phyloP scores from a whole-genome alignment of 495 filamentous ascomycete genomes.

The Penicillium chermesinum region DNA sequence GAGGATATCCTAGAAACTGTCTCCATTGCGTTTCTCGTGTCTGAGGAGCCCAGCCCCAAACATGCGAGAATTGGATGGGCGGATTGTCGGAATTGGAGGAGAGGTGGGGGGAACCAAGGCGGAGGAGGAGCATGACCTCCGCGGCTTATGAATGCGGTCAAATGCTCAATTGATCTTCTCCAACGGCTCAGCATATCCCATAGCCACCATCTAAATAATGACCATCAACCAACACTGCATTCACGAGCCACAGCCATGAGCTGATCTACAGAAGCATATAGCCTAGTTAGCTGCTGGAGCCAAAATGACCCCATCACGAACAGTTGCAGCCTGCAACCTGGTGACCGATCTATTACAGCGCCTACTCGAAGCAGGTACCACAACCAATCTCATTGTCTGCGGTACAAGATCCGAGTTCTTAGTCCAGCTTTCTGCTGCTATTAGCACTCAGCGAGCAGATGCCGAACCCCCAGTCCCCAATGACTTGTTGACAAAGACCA shows the following conservation, averaged over 20 bases:
- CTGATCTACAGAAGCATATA: too few relatives aligned
- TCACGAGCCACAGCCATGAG: too few relatives aligned
- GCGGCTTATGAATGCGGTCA: slow-evolving; percentile 9
- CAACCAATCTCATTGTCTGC: slow-evolving; percentile 67
- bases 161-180: neutral
- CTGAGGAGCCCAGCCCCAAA: slow-evolving; percentile 18
- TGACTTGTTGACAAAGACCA: slow-evolving; percentile 55
- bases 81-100: neutral
- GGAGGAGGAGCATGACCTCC: slow-evolving; percentile 27
- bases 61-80: slow-evolving; percentile 11
- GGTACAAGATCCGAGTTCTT: slow-evolving; percentile 61
- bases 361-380: slow-evolving; percentile 51
- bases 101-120: slow-evolving; percentile 14
- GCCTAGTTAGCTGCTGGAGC: neutral
- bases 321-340: slow-evolving; percentile 21
- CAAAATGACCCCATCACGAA: slow-evolving; percentile 22
- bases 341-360: slow-evolving; percentile 57
- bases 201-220: neutral
- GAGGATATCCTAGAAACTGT: slow-evolving; percentile 92
- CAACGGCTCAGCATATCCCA: slow-evolving; percentile 4
- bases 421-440: slow-evolving; percentile 33
- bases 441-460: slow-evolving; percentile 17
- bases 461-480: slow-evolving; percentile 15
- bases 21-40: slow-evolving; percentile 59
- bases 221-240: too few relatives aligned